Evolutionary conservation across 495 filamentous ascomycete genomes (phyloP).

Genomic region (Daldinia childiae): DNA sequence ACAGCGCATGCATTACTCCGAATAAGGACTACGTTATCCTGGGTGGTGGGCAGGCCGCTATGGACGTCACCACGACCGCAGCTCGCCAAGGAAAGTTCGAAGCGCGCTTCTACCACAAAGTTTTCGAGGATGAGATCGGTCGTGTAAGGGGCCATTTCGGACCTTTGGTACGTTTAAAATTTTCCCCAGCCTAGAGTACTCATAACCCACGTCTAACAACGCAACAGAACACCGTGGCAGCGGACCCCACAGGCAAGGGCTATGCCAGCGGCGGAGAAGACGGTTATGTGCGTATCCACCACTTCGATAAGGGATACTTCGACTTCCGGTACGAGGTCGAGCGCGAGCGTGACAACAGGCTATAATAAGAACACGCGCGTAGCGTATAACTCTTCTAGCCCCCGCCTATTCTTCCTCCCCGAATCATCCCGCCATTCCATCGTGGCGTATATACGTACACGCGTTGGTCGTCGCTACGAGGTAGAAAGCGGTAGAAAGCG

Average conservation of each 20-base stretch:
- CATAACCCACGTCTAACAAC: conserved; percentile 9
- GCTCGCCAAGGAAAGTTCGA: conserved; percentile 98
- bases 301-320: conserved; percentile 98
- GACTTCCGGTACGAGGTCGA: conserved; percentile 99
- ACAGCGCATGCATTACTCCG: conserved; percentile 89
- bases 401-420: not conserved
- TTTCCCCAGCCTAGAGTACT: not conserved
- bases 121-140: conserved; percentile 98
- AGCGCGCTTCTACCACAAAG: conserved; percentile 97
- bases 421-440: not conserved
- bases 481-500: not conserved
- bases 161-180: conserved; percentile 74
- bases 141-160: conserved; percentile 97
- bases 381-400: not conserved
- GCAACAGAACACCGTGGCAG: conserved; percentile 70
- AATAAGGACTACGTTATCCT: conserved; percentile 98
- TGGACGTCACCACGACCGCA: conserved; percentile 98
- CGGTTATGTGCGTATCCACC: conserved; percentile 97
- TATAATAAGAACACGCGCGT: conserved; percentile 31
- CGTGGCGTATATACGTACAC: not conserved
- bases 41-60: conserved; percentile 96
- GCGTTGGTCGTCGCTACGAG: not conserved
- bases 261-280: conserved; percentile 97
- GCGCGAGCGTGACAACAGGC: conserved; percentile 60
- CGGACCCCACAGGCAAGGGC: conserved; percentile 86